Base-by-base conservation (phyloP, 352 stramenopile genomes). In the Stramenopiles sp. region DNA sequence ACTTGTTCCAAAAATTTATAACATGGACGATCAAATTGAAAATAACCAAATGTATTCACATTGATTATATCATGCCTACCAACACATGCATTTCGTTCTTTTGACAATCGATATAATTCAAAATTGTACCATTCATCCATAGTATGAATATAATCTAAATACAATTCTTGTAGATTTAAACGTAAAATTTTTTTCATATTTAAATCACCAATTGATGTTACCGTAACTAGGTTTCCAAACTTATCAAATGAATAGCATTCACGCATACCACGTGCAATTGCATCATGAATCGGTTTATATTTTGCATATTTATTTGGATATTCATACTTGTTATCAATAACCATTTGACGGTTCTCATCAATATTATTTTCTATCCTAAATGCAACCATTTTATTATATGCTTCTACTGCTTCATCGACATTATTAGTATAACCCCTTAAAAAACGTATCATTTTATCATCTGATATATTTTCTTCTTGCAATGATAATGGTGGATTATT, bases 181-280 rank as follows among this genome's bases (percentile, higher is more conserved):
- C 31, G 4, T 7, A 76, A 20, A 4, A 76, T 20, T 13, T 76
- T 76, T 20, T 33, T 76, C 31, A 76, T 76, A 76, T 76, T 20
- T 76, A 76, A 33, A 33, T 76, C 65, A 4, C 65, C 65, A 33
- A 76, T 13, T 13, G 65, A 76, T 7, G 65, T 76, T 33, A 76
- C 65, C 4, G 65, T 76, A 7, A 76, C 65, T 33, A 76, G 31
- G 65, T 76, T 76, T 76, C 65, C 65, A 76, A 76, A 76, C 13
- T 76, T 76, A 76, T 76, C 65, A 76, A 76, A 76, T 33, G 65
- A 76, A 76, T 76, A 76, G 13, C 65, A 76, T 13, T 76, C 65
- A 7, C 65, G 65, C 65, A 76, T 76, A 1, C 65, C 65, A 13
- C 31, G 30, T 13, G 65, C 65, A 33, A 76, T 76, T 4, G 31